Percentiles rank a stretch among this genome's conserved stretches.
Evolutionary conservation across 306 rosid species (phyloP).

Genomic region (Astragalus membranaceus): DNA sequence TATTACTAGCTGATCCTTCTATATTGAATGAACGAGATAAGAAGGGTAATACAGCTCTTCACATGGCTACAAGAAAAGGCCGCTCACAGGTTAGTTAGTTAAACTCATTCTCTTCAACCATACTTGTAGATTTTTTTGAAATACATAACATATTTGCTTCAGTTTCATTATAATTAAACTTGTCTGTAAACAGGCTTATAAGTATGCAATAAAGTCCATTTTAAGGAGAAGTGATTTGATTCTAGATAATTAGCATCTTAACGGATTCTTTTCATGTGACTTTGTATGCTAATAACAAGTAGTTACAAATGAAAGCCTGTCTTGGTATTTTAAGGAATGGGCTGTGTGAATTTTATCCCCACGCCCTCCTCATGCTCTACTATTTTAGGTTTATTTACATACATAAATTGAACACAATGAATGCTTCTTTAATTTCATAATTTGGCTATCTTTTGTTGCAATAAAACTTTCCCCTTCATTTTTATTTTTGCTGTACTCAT

Average conservation of each 20-base stretch:
- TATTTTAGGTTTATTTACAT: not conserved
- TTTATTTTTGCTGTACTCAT: slow-evolving; percentile 7
- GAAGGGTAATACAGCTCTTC: slow-evolving; percentile 89
- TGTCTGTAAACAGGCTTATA: not conserved
- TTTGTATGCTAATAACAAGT: not conserved
- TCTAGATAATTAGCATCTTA: not conserved
- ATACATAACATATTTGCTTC: not conserved
- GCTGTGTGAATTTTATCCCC: not conserved
- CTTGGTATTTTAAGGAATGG: not conserved
- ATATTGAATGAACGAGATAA: slow-evolving; percentile 80
- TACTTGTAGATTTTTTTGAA: not conserved
- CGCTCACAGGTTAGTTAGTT: slow-evolving; percentile 61
- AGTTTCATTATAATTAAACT: not conserved
- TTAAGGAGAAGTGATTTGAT: not conserved
- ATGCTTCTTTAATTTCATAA: not conserved
- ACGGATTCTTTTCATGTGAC: not conserved
- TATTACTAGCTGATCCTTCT: slow-evolving; percentile 48
- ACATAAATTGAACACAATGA: not conserved
- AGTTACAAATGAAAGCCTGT: not conserved
- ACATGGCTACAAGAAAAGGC: slow-evolving; percentile 86
- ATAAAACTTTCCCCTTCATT: not conserved
- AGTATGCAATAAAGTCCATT: not conserved
- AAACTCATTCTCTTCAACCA: not conserved
- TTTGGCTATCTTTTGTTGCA: not conserved
- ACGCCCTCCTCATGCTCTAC: not conserved